Conservation (phyloP, 805 yeast species). For the Zygosaccharomyces siamensis region DNA sequence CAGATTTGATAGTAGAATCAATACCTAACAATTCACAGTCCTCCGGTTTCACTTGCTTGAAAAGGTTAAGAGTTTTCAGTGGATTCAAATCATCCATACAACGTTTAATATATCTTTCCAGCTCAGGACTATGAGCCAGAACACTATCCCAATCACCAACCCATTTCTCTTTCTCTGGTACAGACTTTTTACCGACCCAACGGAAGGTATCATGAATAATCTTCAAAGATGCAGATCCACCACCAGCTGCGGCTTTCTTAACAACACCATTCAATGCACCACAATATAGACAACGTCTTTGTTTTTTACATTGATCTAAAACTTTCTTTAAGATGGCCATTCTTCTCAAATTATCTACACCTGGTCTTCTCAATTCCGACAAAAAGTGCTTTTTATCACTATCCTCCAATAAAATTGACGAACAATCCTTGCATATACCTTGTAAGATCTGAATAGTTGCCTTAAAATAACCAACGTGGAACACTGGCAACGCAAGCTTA, state of each 20-base stretch:
- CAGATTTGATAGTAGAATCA: slow-evolving; percentile 70
- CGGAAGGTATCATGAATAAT: slow-evolving; percentile 94
- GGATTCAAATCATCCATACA: slow-evolving; percentile 95
- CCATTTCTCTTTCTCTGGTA: slow-evolving; percentile 82
- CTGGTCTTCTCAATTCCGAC: slow-evolving; percentile 79
- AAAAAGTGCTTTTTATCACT: slow-evolving; percentile 62
- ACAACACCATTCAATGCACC: slow-evolving; percentile 93
- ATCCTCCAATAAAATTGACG: slow-evolving; percentile 70
- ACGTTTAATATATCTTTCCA: slow-evolving; percentile 79
- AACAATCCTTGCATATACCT: slow-evolving; percentile 86
- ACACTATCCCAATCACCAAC: slow-evolving; percentile 80
- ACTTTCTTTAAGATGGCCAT: slow-evolving; percentile 83
- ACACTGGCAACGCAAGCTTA: slow-evolving; percentile 88
- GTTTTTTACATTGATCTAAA: slow-evolving; percentile 91
- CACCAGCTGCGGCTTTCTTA: slow-evolving; percentile 88
- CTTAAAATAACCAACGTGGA: slow-evolving; percentile 96
- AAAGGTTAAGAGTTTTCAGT: slow-evolving; percentile 76
- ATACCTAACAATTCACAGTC: slow-evolving; percentile 93
- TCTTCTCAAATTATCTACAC: slow-evolving; percentile 82
- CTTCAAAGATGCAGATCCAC: slow-evolving; percentile 89
- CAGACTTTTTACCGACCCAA: slow-evolving; percentile 87
- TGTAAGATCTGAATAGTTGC: slow-evolving; percentile 84
- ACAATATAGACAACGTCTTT: slow-evolving; percentile 84
- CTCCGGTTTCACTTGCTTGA: slow-evolving; percentile 76
- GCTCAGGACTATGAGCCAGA: slow-evolving; percentile 71